Evolutionary conservation across 116 monocot genomes (phyloP), one percentile per base, ranked within the genome.

Genomic region (Iris pallida): DNA sequence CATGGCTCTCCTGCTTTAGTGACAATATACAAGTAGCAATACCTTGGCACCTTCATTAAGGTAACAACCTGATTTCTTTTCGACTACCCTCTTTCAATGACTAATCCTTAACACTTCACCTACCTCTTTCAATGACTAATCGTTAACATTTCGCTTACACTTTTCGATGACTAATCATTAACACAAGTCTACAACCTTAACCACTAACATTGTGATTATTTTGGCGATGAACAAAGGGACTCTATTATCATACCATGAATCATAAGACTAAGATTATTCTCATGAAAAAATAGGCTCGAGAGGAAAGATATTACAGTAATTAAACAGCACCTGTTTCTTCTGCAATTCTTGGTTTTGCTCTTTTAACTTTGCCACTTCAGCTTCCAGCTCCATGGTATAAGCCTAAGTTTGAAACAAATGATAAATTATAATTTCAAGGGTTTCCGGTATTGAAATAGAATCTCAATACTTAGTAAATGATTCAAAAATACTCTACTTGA

Each of bases 321-420:
- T 9, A 63, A 52, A 51, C 54, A 57, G 6, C 18, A 88, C 88
- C 88, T 88, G 88, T 68, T 83, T 90, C 64, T 76, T 85, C 61
- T 86, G 77, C 66, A 90, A 53, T 68, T 80, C 83, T 55, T 78
- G 55, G 59, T 90, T 90, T 70, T 81, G 75, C 57, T 86, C 83
- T 76, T 90, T 90, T 55, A 90, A 83, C 66, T 90, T 86, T 15
- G 80, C 80, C 52, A 90, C 76, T 82, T 90, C 90, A 81, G 83
- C 86, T 71, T 90, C 90, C 64, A 90, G 71, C 74, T 90, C 90
- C 83, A 83, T 83, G 15, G 90, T 90, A 68, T 90, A 90, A 67
- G 90, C 90, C 90, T 90, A 54, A 49, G 40, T 53, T 67, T 11
- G 53, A 53, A 57, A 18, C 13, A 11, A 65, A 51, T 30, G 30